These are phyloP conservation scores for Alternaria burnsii DNA, from an alignment of 2,329 filamentous ascomycete genomes.

Conservation along the genomic window DNA sequence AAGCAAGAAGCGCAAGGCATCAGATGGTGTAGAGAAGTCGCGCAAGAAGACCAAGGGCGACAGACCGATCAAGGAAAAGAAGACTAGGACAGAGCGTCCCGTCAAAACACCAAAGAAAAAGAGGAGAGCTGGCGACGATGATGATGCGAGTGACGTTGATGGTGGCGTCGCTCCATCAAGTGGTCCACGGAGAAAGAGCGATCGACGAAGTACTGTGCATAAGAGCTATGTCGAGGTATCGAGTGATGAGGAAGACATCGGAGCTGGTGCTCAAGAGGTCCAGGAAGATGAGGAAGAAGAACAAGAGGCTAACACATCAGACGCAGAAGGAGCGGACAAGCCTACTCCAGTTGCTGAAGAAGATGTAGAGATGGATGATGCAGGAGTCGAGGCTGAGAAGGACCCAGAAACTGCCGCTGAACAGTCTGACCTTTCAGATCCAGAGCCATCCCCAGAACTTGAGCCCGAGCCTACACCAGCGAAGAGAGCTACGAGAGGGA, in stretches of 20 bases:
- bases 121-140: slow-evolving; percentile 40
- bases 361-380: slow-evolving; percentile 44
- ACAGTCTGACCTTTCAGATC: slow-evolving; percentile 22
- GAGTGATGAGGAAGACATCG: slow-evolving; percentile 53
- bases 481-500: slow-evolving; percentile 27
- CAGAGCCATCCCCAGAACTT: slow-evolving; percentile 28
- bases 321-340: slow-evolving; percentile 22
- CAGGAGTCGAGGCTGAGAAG: slow-evolving; percentile 14
- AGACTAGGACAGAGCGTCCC: slow-evolving; percentile 36
- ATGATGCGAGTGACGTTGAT: slow-evolving; percentile 46
- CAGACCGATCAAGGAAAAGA: slow-evolving; percentile 44
- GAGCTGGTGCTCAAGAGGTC: slow-evolving; percentile 36
- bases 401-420: slow-evolving; percentile 20
- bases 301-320: slow-evolving; percentile 24
- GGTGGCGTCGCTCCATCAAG: slow-evolving; percentile 44
- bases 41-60: slow-evolving; percentile 48
- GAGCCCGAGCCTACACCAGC: slow-evolving; percentile 26
- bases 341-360: slow-evolving; percentile 29
- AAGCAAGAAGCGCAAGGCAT: slow-evolving; percentile 59
- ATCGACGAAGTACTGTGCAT: slow-evolving; percentile 44
- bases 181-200: slow-evolving; percentile 55
- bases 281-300: slow-evolving; percentile 31
- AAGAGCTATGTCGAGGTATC: slow-evolving; percentile 58
- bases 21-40: slow-evolving; percentile 35
- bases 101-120: slow-evolving; percentile 52